A percentile compares a stretch with the other conserved stretches of the same genome.
These are phyloP conservation scores for Torulaspora microellipsoides DNA, from an alignment of 805 yeast species.

Conservation along the genomic window DNA sequence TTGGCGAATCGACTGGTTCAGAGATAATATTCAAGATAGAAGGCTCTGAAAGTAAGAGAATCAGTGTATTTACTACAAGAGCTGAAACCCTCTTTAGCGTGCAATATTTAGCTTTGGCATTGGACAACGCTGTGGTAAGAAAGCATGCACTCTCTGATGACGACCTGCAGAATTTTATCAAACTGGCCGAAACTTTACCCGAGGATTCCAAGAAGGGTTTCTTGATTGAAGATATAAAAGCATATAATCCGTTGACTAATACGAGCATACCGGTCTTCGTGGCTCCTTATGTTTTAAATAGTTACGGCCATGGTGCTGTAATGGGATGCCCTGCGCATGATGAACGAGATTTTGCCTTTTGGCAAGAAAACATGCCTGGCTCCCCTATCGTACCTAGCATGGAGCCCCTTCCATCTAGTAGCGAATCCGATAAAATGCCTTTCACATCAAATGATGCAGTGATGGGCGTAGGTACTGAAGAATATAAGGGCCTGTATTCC, in stretches of 20 bases:
- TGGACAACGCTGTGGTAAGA: constrained; percentile 59
- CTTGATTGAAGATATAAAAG: constrained; percentile 41
- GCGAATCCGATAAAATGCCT: constrained; percentile 26
- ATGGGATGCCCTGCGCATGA: constrained; percentile 99
- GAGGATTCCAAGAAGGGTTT: constrained; percentile 60
- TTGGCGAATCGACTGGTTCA: constrained; percentile 81
- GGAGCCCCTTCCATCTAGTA: constrained; percentile 36
- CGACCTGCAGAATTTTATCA: constrained; percentile 45
- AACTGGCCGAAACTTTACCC: constrained; percentile 34
- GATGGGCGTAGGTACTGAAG: constrained; percentile 45
- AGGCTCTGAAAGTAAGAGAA: constrained; percentile 18
- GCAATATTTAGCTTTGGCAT: constrained; percentile 75
- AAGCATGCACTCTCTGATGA: constrained; percentile 38
- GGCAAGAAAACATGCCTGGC: constrained; percentile 58
- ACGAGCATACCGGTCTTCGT: constrained; percentile 65
- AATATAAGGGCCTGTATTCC: constrained; percentile 46
- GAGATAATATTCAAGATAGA: constrained; percentile 50
- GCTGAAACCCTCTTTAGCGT: constrained; percentile 84
- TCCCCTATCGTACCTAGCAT: constrained; percentile 42
- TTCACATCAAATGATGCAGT: constrained; percentile 42
- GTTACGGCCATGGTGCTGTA: constrained; percentile 89
- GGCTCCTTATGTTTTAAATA: constrained; percentile 84
- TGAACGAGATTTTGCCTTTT: constrained; percentile 73
- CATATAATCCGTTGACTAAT: constrained; percentile 54
- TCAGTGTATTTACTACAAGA: constrained; percentile 76